Percentiles rank a stretch among this genome's conserved stretches.
Conservation (phyloP, 1,139 yeast genomes). For the Entelexis sorbosivorans region DNA sequence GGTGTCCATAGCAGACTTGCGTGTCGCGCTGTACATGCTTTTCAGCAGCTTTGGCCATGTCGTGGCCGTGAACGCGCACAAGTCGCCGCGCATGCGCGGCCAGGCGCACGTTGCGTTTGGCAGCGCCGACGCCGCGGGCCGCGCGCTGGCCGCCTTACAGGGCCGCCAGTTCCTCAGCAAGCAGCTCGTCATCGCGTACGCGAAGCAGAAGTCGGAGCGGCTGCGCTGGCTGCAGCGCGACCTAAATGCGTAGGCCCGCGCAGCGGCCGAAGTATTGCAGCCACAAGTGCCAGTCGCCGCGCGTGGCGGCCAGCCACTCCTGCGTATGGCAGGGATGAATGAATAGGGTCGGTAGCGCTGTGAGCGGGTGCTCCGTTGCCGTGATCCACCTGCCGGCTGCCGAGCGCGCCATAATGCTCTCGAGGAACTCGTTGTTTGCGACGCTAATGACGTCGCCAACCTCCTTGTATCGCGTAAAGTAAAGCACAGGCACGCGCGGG, state of each 20-base stretch:
- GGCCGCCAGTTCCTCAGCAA: conserved; percentile 48
- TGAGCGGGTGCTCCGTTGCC: conserved; percentile 31
- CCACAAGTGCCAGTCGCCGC: conserved; percentile 21
- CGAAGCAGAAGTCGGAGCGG: conserved; percentile 31
- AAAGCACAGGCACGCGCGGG: conserved; percentile 29
- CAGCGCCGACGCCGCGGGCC: conserved; percentile 40
- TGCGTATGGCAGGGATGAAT: conserved; percentile 34
- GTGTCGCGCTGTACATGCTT: conserved; percentile 47
- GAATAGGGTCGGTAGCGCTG: conserved; percentile 29
- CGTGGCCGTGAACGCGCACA: conserved; percentile 42
- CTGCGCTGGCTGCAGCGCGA: conserved; percentile 11
- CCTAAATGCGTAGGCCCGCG: conserved; percentile 12
- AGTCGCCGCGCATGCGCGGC: conserved; percentile 49
- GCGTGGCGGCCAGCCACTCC: conserved; percentile 19
- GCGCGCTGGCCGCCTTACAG: conserved; percentile 44
- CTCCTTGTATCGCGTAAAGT: conserved; percentile 24
- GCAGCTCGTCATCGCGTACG: conserved; percentile 40
- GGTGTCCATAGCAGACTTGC: conserved; percentile 39
- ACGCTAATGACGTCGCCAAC: conserved; percentile 1
- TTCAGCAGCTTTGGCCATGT: conserved; percentile 63
- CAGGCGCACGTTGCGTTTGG: conserved; percentile 64
- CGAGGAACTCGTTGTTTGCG: not conserved
- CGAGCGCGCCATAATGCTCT: not conserved
- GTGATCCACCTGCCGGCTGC: conserved; percentile 20
- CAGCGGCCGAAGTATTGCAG: conserved; percentile 18